These are phyloP conservation scores for Persicaria maculosa DNA, from an alignment of 148 eudicot species.

Conservation along the genomic window DNA sequence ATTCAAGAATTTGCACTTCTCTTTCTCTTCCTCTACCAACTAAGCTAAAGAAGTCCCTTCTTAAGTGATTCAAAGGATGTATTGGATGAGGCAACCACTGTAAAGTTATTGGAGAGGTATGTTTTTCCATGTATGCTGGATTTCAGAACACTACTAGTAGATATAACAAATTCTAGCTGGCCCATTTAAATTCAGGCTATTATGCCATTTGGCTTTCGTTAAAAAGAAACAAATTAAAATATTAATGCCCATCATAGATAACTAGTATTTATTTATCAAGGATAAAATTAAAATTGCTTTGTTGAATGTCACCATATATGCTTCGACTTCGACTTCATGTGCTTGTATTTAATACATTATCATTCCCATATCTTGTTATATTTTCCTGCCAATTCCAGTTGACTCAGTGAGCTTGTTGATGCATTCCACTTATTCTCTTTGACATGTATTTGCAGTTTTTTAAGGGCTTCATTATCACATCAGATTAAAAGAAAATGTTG, in stretches of 20 bases:
- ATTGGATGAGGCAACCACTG: slow-evolving; percentile 94
- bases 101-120: slow-evolving; percentile 89
- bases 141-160: neutral
- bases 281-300: neutral
- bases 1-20: no score
- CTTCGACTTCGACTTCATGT: no score
- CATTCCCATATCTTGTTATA: neutral
- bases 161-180: slow-evolving; percentile 3
- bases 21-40: no score
- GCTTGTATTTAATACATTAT: neutral
- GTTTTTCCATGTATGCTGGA: neutral
- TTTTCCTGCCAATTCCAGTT: neutral
- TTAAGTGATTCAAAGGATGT: slow-evolving; percentile 92
- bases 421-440: slow-evolving; percentile 7
- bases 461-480: slow-evolving; percentile 65
- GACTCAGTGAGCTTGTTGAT: neutral
- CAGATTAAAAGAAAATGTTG: slow-evolving; percentile 74
- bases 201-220: neutral
- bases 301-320: neutral
- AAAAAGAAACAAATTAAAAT: neutral
- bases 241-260: neutral
- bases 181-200: neutral
- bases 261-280: neutral
- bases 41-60: no score
- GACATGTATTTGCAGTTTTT: slow-evolving; percentile 41